These are phyloP conservation scores for Linum lewisii DNA, from an alignment of 345 rosid species.

Conservation along the genomic window DNA sequence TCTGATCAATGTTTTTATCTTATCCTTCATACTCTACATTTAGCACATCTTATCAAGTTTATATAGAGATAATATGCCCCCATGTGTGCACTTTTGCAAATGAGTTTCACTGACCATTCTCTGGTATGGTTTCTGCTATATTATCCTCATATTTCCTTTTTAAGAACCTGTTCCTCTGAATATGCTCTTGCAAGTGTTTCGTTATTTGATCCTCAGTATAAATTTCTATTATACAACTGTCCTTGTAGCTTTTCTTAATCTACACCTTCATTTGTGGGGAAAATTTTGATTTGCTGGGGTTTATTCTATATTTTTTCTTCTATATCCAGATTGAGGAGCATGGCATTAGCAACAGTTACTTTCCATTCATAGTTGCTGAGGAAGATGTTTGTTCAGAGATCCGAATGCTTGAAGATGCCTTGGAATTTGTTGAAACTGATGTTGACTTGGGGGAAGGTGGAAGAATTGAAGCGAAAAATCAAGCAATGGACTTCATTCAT, in stretches of 20 bases:
- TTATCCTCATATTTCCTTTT: no score
- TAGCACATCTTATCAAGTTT: no score
- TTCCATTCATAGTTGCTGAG: slow-evolving; percentile 91
- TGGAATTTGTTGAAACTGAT: slow-evolving; percentile 58
- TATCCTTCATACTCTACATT: no score
- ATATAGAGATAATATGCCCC: no score
- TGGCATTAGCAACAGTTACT: slow-evolving; percentile 77
- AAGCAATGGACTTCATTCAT: slow-evolving; percentile 85
- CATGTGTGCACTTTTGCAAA: no score
- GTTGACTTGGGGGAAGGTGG: slow-evolving; percentile 20
- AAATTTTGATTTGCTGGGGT: background rate
- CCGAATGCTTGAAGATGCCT: slow-evolving; percentile 54
- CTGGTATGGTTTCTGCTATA: background rate
- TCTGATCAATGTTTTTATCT: no score
- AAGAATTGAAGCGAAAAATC: slow-evolving; percentile 40
- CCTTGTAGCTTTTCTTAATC: background rate
- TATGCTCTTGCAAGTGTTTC: no score
- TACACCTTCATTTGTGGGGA: background rate
- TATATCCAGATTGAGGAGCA: slow-evolving; percentile 75
- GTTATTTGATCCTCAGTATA: no score
- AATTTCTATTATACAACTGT: no score
- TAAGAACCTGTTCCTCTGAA: no score
- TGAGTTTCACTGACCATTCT: background rate
- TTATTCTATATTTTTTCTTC: no score
- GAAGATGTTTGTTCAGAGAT: slow-evolving; percentile 81